These are phyloP conservation scores for Aspergillus sp. DNA, from an alignment of 2,329 filamentous ascomycete genomes.

Conservation along the genomic window DNA sequence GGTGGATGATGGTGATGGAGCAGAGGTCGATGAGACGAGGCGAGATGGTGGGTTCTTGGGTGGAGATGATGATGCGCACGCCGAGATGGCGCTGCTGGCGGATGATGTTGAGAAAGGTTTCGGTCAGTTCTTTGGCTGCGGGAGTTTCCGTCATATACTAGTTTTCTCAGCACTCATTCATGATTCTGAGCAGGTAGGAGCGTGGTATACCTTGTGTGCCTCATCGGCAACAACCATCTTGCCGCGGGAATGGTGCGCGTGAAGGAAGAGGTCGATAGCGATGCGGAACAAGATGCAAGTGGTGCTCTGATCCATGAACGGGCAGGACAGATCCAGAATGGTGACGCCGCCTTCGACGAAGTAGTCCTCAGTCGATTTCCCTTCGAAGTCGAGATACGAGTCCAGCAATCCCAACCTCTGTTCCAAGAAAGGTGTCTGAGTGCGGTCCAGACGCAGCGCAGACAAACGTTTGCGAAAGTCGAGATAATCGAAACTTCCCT, in stretches of 20 bases:
- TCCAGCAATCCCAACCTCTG: slow-evolving; percentile 64
- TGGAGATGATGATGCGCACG: slow-evolving; percentile 66
- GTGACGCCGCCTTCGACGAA: slow-evolving; percentile 37
- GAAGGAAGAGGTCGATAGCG: slow-evolving; percentile 65
- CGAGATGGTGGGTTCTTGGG: slow-evolving; percentile 71
- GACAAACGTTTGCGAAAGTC: slow-evolving; percentile 42
- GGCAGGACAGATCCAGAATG: slow-evolving; percentile 71
- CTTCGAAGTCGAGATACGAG: slow-evolving; percentile 55
- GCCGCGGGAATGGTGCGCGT: slow-evolving; percentile 51
- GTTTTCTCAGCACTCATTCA: background rate
- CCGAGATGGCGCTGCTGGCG: slow-evolving; percentile 68
- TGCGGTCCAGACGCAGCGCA: slow-evolving; percentile 41
- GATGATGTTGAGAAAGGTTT: slow-evolving; percentile 60
- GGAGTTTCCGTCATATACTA: slow-evolving; percentile 19
- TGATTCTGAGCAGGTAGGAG: no score
- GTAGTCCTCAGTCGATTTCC: slow-evolving; percentile 8
- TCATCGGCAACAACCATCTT: slow-evolving; percentile 71
- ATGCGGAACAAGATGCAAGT: slow-evolving; percentile 74
- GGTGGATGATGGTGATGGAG: slow-evolving; percentile 66
- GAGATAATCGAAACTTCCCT: slow-evolving; percentile 47
- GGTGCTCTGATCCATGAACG: slow-evolving; percentile 64
- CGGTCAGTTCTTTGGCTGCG: slow-evolving; percentile 47
- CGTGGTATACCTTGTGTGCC: slow-evolving; percentile 64
- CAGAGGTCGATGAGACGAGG: slow-evolving; percentile 67
- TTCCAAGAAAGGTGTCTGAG: slow-evolving; percentile 56